Evolutionary conservation across 176 grass and related monocot species (phyloP).

Genomic region (Calamus simplicifolius): DNA sequence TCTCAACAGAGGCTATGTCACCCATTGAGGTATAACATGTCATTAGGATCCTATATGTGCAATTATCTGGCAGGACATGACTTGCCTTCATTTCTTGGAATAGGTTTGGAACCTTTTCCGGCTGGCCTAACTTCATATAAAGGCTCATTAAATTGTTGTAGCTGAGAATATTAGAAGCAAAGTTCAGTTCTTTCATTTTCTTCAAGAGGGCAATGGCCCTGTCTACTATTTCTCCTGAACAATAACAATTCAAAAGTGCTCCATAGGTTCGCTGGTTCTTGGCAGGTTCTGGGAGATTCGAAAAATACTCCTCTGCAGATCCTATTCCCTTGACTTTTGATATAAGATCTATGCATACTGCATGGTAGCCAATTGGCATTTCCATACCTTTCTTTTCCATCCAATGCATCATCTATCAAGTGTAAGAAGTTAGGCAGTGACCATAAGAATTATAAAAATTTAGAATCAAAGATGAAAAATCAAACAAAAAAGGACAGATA

Average conservation of each 20-base stretch:
- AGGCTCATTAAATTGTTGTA: constrained; percentile 7
- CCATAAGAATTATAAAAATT: too few relatives aligned
- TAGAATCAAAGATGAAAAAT: too few relatives aligned
- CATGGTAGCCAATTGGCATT: background rate
- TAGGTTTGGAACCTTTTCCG: background rate
- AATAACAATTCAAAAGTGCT: constrained; percentile 9
- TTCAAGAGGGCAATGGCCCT: background rate
- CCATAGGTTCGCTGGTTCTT: background rate
- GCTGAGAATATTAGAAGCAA: background rate
- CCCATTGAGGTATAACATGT: background rate
- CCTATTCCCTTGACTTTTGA: background rate
- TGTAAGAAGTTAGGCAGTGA: background rate
- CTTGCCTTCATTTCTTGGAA: background rate
- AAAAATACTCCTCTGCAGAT: background rate
- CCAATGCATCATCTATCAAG: background rate
- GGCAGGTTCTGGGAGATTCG: background rate
- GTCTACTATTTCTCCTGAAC: background rate
- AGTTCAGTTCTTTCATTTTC: constrained; percentile 1
- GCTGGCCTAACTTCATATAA: background rate
- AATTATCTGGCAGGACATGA: background rate
- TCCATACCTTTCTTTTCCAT: constrained; percentile 2
- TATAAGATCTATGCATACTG: background rate
- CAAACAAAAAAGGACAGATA: too few relatives aligned
- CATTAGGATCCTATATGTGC: background rate
- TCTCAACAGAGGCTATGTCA: background rate